Conservation (phyloP, 495 filamentous ascomycete species). For the Neurospora intermedia region DNA sequence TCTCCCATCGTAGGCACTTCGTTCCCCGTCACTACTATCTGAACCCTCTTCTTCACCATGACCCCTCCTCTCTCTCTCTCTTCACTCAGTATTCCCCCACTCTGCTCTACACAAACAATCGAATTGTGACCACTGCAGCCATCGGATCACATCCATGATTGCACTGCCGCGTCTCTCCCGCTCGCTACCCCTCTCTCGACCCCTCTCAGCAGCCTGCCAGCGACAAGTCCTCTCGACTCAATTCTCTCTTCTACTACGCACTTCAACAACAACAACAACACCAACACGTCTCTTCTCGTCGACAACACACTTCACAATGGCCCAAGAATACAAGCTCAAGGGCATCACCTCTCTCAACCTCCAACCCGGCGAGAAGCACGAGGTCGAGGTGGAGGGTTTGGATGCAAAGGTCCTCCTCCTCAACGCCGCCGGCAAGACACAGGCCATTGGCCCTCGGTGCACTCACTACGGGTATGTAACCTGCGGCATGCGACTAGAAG, state of each 20-base stretch:
- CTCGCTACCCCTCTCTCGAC: not conserved
- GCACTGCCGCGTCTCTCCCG: not conserved
- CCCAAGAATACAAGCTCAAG: slow-evolving; percentile 79
- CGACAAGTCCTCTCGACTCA: not conserved
- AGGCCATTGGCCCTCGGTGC: slow-evolving; percentile 77
- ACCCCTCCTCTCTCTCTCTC: not conserved
- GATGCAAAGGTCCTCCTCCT: slow-evolving; percentile 77
- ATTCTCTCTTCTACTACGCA: not conserved
- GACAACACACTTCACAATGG: slow-evolving; percentile 22
- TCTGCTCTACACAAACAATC: too few relatives aligned
- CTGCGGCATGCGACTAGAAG: not conserved
- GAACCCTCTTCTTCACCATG: too few relatives aligned
- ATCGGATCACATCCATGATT: not conserved
- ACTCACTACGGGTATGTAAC: slow-evolving; percentile 62
- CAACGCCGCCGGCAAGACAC: slow-evolving; percentile 60
- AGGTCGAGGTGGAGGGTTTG: slow-evolving; percentile 83
- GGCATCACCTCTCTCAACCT: slow-evolving; percentile 61
- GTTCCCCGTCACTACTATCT: too few relatives aligned
- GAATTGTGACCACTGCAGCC: not conserved
- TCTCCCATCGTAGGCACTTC: not conserved
- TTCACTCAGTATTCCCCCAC: not conserved
- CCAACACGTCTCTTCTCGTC: not conserved
- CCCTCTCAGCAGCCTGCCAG: not conserved
- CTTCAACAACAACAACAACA: not conserved
- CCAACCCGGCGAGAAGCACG: slow-evolving; percentile 68